Evolutionary conservation across 192 early-diverging fungal genomes (phyloP).

Genomic region (Coemansia sp.): DNA sequence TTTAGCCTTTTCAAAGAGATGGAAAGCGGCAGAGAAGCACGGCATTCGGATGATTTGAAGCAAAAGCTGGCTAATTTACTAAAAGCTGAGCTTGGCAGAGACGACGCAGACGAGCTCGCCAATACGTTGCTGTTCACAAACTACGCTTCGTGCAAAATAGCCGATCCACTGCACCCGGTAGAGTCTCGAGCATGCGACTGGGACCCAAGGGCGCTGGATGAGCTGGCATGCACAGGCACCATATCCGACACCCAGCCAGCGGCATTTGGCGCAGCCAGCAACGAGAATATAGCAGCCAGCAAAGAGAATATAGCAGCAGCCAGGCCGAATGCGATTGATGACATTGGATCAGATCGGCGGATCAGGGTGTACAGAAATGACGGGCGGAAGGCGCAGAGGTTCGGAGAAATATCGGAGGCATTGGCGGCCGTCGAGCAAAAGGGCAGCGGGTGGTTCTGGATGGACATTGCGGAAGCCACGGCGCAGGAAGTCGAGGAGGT

Average conservation of each 20-base stretch:
- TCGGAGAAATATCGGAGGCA: neutral
- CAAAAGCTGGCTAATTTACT: neutral
- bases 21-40: too few species aligned
- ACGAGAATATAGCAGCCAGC: neutral
- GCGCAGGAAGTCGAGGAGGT: conserved; percentile 61
- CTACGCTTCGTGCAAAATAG: neutral
- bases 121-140: neutral
- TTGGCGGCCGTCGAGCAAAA: neutral
- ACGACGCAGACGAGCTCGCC: neutral
- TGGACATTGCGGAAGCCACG: conserved; percentile 61
- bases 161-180: too few species aligned
- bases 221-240: conserved; percentile 12
- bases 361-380: neutral
- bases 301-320: too few species aligned
- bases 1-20: too few species aligned
- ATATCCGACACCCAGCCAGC: neutral
- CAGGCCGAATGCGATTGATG: neutral
- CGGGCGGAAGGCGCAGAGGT: neutral
- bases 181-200: conserved; percentile 6
- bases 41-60: neutral
- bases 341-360: neutral
- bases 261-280: neutral
- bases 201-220: conserved; percentile 10
- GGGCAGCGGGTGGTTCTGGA: conserved; percentile 51
- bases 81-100: neutral